These are phyloP conservation scores for Fragaria ananassa DNA, from an alignment of 306 rosid genomes.

Conservation along the genomic window DNA sequence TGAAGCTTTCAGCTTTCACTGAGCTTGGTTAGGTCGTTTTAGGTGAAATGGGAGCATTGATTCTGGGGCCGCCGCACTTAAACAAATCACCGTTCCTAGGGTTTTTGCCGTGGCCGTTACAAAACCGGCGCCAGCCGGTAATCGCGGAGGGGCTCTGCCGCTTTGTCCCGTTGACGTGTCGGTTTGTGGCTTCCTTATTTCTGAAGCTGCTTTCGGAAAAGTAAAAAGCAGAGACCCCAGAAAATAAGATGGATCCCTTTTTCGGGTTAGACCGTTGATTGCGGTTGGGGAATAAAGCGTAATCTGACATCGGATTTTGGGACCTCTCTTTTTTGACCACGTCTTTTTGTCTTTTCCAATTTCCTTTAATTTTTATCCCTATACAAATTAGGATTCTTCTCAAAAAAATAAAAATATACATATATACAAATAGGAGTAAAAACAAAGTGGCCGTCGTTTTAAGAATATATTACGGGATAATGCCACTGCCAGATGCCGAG, in stretches of 20 bases:
- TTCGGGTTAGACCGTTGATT: conserved; percentile 91
- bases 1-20: not conserved
- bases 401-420: too few relatives aligned
- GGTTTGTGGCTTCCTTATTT: not conserved
- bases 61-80: not conserved
- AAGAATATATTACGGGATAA: not conserved
- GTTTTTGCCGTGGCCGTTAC: conserved; percentile 45
- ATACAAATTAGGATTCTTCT: too few relatives aligned
- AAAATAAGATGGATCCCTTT: conserved; percentile 11
- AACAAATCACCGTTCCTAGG: conserved; percentile 1
- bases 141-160: conserved; percentile 46
- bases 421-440: not conserved
- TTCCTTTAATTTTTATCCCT: conserved; percentile 5
- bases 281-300: conserved; percentile 96
- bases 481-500: not conserved
- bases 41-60: not conserved
- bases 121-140: conserved; percentile 49
- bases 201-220: conserved; percentile 20
- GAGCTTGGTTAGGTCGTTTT: not conserved
- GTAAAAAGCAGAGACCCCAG: not conserved
- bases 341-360: conserved; percentile 26
- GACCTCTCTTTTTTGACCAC: conserved; percentile 50
- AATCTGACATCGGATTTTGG: conserved; percentile 35
- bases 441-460: not conserved
- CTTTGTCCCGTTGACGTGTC: conserved; percentile 50